A percentile compares a stretch with the other conserved stretches of the same genome.
phyloP scores from a whole-genome alignment of 2,329 filamentous ascomycete species.

The Echinosphaeria canescens region DNA sequence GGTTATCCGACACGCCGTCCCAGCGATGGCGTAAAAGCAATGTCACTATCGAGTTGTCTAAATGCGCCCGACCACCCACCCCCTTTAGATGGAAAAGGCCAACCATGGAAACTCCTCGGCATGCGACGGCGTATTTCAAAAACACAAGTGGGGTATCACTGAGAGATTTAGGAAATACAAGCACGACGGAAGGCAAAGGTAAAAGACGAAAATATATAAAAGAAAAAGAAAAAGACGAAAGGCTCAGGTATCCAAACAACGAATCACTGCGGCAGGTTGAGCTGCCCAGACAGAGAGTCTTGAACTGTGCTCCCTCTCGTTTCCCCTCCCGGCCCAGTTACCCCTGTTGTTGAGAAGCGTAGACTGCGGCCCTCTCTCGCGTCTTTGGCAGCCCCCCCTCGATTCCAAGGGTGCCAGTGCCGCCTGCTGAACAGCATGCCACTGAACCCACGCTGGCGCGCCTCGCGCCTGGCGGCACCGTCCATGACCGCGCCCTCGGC shows the following conservation, averaged over 20 bases:
- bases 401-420: background rate
- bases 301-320: no score
- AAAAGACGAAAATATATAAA: constrained; percentile 2
- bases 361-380: constrained; percentile 3
- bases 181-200: no score
- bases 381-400: no score
- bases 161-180: constrained; percentile 8
- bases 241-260: no score
- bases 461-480: constrained; percentile 36
- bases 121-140: constrained; percentile 25
- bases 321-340: background rate
- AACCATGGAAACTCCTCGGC: constrained; percentile 5
- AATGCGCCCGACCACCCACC: no score
- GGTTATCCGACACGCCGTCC: constrained; percentile 28
- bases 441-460: constrained; percentile 33
- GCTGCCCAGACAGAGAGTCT: constrained; percentile 7
- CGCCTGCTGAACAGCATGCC: constrained; percentile 12
- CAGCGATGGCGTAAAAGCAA: constrained; percentile 33
- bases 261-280: constrained; percentile 20
- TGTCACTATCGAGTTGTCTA: constrained; percentile 31
- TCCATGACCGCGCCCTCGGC: constrained; percentile 27
- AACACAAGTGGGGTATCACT: constrained; percentile 33
- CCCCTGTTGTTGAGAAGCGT: constrained; percentile 11
- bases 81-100: no score
- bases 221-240: no score